phyloP scores from a whole-genome alignment of 2,329 filamentous ascomycete species.

The Fusarium sp. region DNA sequence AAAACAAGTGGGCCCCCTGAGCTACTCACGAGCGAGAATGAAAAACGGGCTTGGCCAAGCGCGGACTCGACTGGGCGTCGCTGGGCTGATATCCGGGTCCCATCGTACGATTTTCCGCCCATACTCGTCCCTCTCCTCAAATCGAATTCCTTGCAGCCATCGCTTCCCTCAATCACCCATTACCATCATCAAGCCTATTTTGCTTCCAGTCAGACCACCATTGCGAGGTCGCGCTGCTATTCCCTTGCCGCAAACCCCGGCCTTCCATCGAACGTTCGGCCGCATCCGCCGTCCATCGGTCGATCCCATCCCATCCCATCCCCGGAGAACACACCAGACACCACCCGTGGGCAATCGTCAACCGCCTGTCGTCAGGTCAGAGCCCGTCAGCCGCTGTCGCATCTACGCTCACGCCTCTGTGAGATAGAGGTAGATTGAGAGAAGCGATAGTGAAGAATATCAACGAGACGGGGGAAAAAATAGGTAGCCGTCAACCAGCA shows the following conservation, averaged over 20 bases:
- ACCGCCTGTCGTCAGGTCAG: conserved; percentile 9
- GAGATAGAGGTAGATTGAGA: conserved; percentile 1
- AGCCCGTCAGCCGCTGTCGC: conserved; percentile 17
- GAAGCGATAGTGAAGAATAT: conserved; percentile 11
- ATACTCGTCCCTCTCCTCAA: conserved; percentile 41
- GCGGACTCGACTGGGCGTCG: conserved; percentile 37
- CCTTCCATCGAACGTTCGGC: conserved; percentile 41
- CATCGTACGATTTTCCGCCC: conserved; percentile 49
- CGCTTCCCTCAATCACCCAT: conserved; percentile 41
- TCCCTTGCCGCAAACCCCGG: conserved; percentile 36
- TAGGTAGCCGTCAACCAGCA: conserved; percentile 16
- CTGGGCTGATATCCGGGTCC: conserved; percentile 46
- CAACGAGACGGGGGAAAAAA: conserved; percentile 3
- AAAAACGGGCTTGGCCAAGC: conserved; percentile 39
- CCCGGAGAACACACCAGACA: conserved; percentile 7
- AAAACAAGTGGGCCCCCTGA: conserved; percentile 30
- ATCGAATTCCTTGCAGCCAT: conserved; percentile 45
- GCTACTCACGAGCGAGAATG: conserved; percentile 9
- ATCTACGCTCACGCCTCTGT: conserved; percentile 18
- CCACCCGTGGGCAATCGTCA: conserved; percentile 4
- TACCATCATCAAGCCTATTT: conserved; percentile 36
- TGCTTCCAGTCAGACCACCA: conserved; percentile 43
- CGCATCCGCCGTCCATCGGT: conserved; percentile 43
- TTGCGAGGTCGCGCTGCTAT: conserved; percentile 34
- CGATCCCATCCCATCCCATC: conserved; percentile 30